A percentile compares a stretch with the other conserved stretches of the same genome.
These are phyloP conservation scores for Ceratocystis ficicola DNA, from an alignment of 2,329 filamentous ascomycete species.

Conservation along the genomic window DNA sequence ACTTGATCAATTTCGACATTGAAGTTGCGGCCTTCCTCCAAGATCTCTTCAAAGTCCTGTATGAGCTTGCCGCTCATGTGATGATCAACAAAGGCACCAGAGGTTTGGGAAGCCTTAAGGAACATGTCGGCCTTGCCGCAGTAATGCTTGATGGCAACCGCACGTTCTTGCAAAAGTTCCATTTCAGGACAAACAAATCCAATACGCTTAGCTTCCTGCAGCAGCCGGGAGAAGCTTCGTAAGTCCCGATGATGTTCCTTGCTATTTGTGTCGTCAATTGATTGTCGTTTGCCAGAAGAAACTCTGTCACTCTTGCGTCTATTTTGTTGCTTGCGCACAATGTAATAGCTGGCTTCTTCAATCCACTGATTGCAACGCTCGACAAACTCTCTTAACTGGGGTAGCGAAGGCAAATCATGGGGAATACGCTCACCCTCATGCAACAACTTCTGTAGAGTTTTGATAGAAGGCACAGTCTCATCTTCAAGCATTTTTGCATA, in stretches of 20 bases:
- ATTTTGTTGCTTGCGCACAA: constrained; percentile 93
- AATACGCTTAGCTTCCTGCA: constrained; percentile 71
- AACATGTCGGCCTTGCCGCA: constrained; percentile 61
- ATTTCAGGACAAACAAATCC: constrained; percentile 94
- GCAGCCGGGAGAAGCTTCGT: constrained; percentile 73
- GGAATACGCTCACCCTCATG: constrained; percentile 95
- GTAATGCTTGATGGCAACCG: constrained; percentile 72
- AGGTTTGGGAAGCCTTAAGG: constrained; percentile 39
- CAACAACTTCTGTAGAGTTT: constrained; percentile 68
- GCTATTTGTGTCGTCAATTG: constrained; percentile 66
- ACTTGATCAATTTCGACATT: constrained; percentile 87
- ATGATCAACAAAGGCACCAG: constrained; percentile 12
- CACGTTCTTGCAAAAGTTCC: constrained; percentile 68
- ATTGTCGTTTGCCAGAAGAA: constrained; percentile 62
- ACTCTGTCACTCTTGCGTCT: constrained; percentile 86
- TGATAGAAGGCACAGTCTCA: constrained; percentile 72
- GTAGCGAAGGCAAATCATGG: constrained; percentile 71
- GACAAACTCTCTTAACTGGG: constrained; percentile 76
- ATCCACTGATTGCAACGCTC: constrained; percentile 96
- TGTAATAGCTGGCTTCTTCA: constrained; percentile 91
- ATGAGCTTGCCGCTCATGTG: constrained; percentile 49
- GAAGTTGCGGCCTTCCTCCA: constrained; percentile 80
- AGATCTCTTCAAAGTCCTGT: constrained; percentile 71
- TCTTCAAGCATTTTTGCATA: constrained; percentile 74
- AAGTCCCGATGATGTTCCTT: constrained; percentile 79